Base-by-base conservation (phyloP, 805 yeast genomes). In the Saturnispora hagleri region DNA sequence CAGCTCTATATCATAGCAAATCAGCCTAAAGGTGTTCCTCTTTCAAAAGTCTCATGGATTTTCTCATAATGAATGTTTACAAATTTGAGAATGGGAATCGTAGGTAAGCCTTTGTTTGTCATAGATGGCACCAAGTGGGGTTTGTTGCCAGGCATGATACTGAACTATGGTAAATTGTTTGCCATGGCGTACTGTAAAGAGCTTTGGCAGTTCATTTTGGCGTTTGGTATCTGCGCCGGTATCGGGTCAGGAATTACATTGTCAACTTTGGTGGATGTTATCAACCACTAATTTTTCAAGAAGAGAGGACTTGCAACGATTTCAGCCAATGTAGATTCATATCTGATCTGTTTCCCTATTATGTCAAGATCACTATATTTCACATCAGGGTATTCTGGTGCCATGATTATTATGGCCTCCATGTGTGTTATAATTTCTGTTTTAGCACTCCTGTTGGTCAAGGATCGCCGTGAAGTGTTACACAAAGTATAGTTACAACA, bases 11-110 rank as follows among this genome's bases (percentile, higher is more conserved):
- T 83, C 8, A 73, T 81, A n/a, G 69, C 68, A 13, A 75, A 84
- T 62, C 86, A 82, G 62, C 65, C 84, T 52, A 66, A 68, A 0
- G 62, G 73, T 48, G 69, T 70, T 4, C 62, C 69, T 8, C 69
- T 80, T 1, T 73, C 82, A 2, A 67, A 78, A 1, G 73, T 82
- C 10, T 76, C 86, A 2, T 83, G 89, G 89, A 74, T 83, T 33
- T 84, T 83, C 56, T 81, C 88, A 0, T 60, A 82, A 26, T 78
- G 73, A 58, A 67, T 77, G 57, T 77, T 80, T 40, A 63, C 81
- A 27, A 71, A 77, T 15, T 79, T 77, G 57, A 55, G 68, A n/a
- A 58, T 69, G 40, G 74, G 75, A 8, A 58, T 72, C 12, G 43
- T 64, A 4, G 57, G 62, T 0, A 66, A 83, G 18, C 77, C 81